Base-by-base conservation (phyloP, 805 yeast genomes). In the Candida hispaniensis region DNA sequence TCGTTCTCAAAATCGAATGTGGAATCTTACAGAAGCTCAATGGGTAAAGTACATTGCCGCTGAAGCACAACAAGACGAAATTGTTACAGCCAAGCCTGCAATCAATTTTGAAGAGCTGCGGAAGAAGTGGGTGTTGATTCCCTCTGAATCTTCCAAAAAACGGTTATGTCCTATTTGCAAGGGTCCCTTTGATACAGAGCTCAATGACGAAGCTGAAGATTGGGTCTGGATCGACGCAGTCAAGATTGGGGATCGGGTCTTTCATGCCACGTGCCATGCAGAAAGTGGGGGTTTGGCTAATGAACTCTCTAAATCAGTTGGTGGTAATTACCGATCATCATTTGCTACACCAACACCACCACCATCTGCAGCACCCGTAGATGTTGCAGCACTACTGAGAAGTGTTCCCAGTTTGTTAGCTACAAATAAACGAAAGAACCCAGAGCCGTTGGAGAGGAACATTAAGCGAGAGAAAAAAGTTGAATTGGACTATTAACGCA, bases 181-280 rank as follows among this genome's bases (percentile, higher is more conserved):
- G 47, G 93, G 81, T 41, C 62, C 59, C 7, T 61, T 76, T 17
- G 59, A 62, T 28, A 77, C 77, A n/a, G 66, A 66, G 5, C 80
- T 76, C 64, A 74, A 73, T 45, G 88, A 79, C 46, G 78, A 73
- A 28, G 56, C 67, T 2, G 88, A 85, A 39, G 86, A 78, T 45
- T 80, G 93, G 93, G 69, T 79, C 13, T 79, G 86, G 85, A 66
- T 61, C 42, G 75, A 77, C 49, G 76, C 83, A 2, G 61, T 74
- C 9, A 63, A 61, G 34, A 61, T 60, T 1, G 68, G 55, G 19
- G 53, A 64, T 2, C 63, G 61, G 41, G 63, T 71, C 15, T 75
- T 70, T 50, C 91, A 80, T 56, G 75, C 74, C 24, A 64, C 73
- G 2, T 80, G 93, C 50, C 71, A 67, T 49, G 57, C 66, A n/a